Base-by-base conservation (phyloP, 805 yeast species). In the Hanseniaspora pseudoguilliermondii region DNA sequence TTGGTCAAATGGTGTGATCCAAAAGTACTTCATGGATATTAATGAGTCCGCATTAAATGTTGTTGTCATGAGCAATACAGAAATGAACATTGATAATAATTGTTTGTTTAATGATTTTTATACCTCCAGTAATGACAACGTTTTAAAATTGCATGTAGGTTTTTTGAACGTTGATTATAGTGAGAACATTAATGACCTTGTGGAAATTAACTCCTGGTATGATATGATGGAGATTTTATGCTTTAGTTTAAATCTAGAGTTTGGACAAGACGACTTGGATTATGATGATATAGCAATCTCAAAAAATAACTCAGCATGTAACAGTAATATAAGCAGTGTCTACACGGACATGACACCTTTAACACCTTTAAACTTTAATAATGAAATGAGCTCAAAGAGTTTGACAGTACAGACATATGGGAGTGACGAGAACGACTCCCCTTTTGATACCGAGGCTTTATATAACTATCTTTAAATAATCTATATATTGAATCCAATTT, bases 131-230 rank as follows among this genome's bases (percentile, higher is more conserved):
- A 8, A 18, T 7, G 49, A 43, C 18, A 42, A 43, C 11, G 13
- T 49, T 4, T n/a, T 49, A 32, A 69, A 67, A 48, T 55, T 68
- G 7, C 67, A 65, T 55, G 62, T 69, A 1, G 72, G 72, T 1
- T 69, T 61, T 48, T 57, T 65, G 39, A 66, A 69, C 55, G 60
- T 60, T 13, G 71, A 66, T 54, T 64, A 67, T 44, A 63, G 65
- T 51, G 67, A 68, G 10, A 52, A 55, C 25, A 60, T 67, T 0
- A 55, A 59, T 20, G 71, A 69, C 53, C 56, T 68, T 6, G 60
- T 64, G 0, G 72, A 69, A 57, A 61, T 68, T 1, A 61, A 62
- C 36, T 49, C 62, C 3, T 68, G 69, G 68, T 55, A 50, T 16
- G 59, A 60, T 23, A 34, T 67, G 10, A 50, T 69, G 34, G 72